Evolutionary conservation across 257 asterid genomes (phyloP), one percentile per base, ranked within the genome.

Genomic region (Nicotiana tabacum): DNA sequence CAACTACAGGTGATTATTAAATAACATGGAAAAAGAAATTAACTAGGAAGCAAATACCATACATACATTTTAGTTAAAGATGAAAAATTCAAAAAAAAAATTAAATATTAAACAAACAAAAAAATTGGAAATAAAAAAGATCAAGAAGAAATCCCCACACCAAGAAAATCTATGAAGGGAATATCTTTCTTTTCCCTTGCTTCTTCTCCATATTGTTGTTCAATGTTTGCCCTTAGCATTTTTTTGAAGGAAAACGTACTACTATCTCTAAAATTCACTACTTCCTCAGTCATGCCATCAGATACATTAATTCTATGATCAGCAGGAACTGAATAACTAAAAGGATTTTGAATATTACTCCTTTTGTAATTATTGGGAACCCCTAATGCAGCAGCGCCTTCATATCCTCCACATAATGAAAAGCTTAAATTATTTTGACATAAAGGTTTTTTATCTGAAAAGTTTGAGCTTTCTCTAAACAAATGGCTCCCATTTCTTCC

Each of bases 131-230:
- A 12, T 37, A 48, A 62, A 6, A 48, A 68, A 77, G 72, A 83
- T 89, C 88, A 87, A 82, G 95, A 91, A 78, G 97, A 90, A 46
- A 87, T 90, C 48, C 98, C 99, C 68, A 95, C 98, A 60, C 99
- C 99, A 86, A 95, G 99, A 90, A 95, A 95, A 90, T 95, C 99
- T 58, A 95, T 95, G 90, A 95, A 94, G 56, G 97, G 94, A 57
- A 90, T 90, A 70, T 88, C 92, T 48, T 90, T 89, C 87, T 85
- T 91, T 67, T 81, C 85, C 18, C 77, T 65, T 17, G 91, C 48
- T 80, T 87, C 92, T 66, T 89, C 90, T 9, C 84, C 92, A 3
- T 72, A 65, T 1, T 83, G 46, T 7, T 85, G 81, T 67, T 85
- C 89, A 3, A 35, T 81, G 27, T 13, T 85, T 66, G 61, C 66